Evolutionary conservation across 106 monocot species (phyloP).

Genomic region (Ottelia alismoides): DNA sequence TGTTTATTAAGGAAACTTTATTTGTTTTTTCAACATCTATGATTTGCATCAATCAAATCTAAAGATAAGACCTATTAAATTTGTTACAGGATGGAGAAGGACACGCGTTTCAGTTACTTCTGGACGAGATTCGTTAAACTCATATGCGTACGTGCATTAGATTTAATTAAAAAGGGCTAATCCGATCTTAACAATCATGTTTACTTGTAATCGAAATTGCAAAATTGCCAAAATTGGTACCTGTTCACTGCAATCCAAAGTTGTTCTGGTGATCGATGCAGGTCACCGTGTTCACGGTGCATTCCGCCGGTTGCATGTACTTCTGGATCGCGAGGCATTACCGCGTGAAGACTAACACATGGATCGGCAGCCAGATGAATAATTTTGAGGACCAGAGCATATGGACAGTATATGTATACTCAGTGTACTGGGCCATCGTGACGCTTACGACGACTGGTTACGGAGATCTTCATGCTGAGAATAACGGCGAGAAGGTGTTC

Average conservation of each 20-base stretch:
- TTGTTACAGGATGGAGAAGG: constrained; percentile 27
- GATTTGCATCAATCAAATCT: too few relatives aligned
- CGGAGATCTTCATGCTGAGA: constrained; percentile 28
- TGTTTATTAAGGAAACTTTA: too few relatives aligned
- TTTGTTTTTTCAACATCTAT: too few relatives aligned
- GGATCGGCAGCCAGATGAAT: constrained; percentile 10
- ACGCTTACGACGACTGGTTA: constrained; percentile 36
- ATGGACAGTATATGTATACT: constrained; percentile 21
- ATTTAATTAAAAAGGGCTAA: too few relatives aligned
- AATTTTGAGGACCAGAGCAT: constrained; percentile 20
- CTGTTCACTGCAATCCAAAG: too few relatives aligned
- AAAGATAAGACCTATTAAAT: too few relatives aligned
- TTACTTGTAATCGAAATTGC: too few relatives aligned
- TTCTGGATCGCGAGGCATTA: background rate
- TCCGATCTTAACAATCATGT: too few relatives aligned
- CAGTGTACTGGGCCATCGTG: constrained; percentile 28
- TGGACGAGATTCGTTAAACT: constrained; percentile 12
- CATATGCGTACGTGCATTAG: too few relatives aligned
- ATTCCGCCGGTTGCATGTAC: background rate
- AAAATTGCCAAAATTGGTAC: too few relatives aligned
- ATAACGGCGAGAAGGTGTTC: constrained; percentile 22
- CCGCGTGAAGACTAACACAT: constrained; percentile 5
- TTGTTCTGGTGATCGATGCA: background rate
- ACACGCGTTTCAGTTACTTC: constrained; percentile 21
- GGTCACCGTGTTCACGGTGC: constrained; percentile 13